These are phyloP conservation scores for Mallotus nudiflorus DNA, from an alignment of 345 rosid genomes.

Conservation along the genomic window DNA sequence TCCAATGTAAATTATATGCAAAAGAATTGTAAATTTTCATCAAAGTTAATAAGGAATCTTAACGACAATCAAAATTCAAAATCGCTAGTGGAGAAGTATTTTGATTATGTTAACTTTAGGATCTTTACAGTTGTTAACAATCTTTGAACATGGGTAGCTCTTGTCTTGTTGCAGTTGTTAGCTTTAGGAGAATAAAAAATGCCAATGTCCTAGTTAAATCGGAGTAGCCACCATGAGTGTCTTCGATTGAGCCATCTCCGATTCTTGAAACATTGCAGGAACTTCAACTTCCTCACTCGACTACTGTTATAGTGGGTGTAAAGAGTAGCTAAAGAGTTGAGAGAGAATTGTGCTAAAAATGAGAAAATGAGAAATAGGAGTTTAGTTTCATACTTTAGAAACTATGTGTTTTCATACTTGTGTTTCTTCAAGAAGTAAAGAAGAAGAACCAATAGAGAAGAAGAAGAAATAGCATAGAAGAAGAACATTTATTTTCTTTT, in stretches of 20 bases:
- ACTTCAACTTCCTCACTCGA: background rate
- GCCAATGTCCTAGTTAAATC: slow-evolving; percentile 7
- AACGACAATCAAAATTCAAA: no score
- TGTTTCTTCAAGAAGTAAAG: no score
- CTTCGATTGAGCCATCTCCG: background rate
- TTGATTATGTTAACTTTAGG: slow-evolving; percentile 48
- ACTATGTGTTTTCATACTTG: no score
- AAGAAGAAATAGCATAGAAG: no score
- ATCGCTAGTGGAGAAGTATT: no score
- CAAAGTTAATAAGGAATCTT: no score
- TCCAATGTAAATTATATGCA: no score
- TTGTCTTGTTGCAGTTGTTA: slow-evolving; percentile 60
- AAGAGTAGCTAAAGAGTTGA: slow-evolving; percentile 46
- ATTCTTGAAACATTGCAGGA: background rate
- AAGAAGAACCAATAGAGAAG: no score
- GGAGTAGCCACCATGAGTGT: background rate
- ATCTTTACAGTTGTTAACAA: slow-evolving; percentile 44
- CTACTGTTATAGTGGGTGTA: background rate
- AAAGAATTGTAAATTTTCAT: no score
- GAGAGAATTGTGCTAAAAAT: slow-evolving; percentile 43
- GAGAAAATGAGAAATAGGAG: no score
- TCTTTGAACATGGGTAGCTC: slow-evolving; percentile 74
- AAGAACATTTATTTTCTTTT: no score
- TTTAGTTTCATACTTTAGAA: no score
- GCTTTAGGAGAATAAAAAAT: slow-evolving; percentile 67